A percentile compares a stretch with the other conserved stretches of the same genome.
These are phyloP conservation scores for Cladosporium sp. DNA, from an alignment of 2,329 filamentous ascomycete species.

Conservation along the genomic window DNA sequence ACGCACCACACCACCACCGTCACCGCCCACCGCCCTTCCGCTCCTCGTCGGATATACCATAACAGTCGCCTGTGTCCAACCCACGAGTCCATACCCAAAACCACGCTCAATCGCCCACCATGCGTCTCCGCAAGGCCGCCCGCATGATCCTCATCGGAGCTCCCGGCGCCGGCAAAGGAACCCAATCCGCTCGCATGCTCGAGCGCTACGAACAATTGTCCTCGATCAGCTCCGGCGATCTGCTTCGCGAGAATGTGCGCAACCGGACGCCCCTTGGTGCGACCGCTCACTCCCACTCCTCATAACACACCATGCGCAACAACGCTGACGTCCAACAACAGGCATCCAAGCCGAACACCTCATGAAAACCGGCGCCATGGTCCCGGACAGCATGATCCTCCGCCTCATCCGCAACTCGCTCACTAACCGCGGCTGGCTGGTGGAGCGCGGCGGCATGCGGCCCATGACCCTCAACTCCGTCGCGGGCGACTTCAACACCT, in stretches of 20 bases:
- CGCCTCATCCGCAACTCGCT: slow-evolving; percentile 90
- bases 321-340: slow-evolving; percentile 34
- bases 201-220: slow-evolving; percentile 82
- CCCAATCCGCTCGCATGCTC: slow-evolving; percentile 86
- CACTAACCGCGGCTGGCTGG: slow-evolving; percentile 77
- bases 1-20: neutral
- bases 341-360: slow-evolving; percentile 86
- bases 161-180: slow-evolving; percentile 93
- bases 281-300: slow-evolving; percentile 23
- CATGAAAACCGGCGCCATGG: slow-evolving; percentile 85
- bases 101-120: slow-evolving; percentile 18
- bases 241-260: slow-evolving; percentile 90
- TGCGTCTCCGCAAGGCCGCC: slow-evolving; percentile 64
- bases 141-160: slow-evolving; percentile 93
- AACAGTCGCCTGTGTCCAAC: neutral
- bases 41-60: neutral
- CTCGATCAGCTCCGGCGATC: slow-evolving; percentile 88
- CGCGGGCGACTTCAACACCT: slow-evolving; percentile 18
- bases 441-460: slow-evolving; percentile 36
- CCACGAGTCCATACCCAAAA: neutral
- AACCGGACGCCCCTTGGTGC: slow-evolving; percentile 78
- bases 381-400: slow-evolving; percentile 86
- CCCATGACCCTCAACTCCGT: slow-evolving; percentile 43
- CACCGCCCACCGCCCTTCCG: neutral
- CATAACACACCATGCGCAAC: neutral